Base-by-base conservation (phyloP, 208 protist genomes). In the Leishmania aethiopica region DNA sequence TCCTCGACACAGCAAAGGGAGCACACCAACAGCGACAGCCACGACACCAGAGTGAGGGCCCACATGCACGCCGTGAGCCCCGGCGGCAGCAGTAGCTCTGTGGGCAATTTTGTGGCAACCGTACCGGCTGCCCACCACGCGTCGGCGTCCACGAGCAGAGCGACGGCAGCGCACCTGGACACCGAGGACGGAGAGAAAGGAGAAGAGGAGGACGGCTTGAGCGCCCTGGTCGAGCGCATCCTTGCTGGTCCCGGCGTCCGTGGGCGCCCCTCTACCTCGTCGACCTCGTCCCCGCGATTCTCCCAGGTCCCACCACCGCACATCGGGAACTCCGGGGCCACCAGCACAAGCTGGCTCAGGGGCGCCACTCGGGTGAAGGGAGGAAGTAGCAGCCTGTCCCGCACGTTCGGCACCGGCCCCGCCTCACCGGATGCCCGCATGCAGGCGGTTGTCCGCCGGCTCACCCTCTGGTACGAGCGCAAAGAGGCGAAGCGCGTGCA, bases 401-500 rank as follows among this genome's bases (percentile, higher is more conserved):
- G 73, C 51, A 40, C 42, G 15, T n/a, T n/a, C n/a, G 47, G 73
- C 35, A 10, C 51, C 13, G 49, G 35, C 6, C 0, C n/a, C 28
- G 35, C 7, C 35, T 37, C 51, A 55, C 45, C 28, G n/a, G 8
- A 35, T 0, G 53, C 57, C 2, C 62, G 70, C 6, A 72, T 83
- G 22, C 81, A 89, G 59, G 80, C 79, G 4, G 73, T 93, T 32
- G 83, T 90, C 32, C 85, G 80, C 35, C 90, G 92, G 15, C 80
- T 95, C 19, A 71, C 75, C 40, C 74, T 93, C 37, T 95, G 92
- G 92, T 81, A 93, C 72, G 89, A 95, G 69, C 77, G 89, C 32
- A 86, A 87, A 32, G 92, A 95, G 13, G 89, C 88, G 64, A 89
- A 88, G 79, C 88, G 89, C 15, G 77, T 94, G 32, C 89, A 92